Percentiles rank a stretch among this genome's conserved stretches.
Conservation (phyloP, 805 yeast genomes). For the Sugiyamaella boreocaroliniensis region DNA sequence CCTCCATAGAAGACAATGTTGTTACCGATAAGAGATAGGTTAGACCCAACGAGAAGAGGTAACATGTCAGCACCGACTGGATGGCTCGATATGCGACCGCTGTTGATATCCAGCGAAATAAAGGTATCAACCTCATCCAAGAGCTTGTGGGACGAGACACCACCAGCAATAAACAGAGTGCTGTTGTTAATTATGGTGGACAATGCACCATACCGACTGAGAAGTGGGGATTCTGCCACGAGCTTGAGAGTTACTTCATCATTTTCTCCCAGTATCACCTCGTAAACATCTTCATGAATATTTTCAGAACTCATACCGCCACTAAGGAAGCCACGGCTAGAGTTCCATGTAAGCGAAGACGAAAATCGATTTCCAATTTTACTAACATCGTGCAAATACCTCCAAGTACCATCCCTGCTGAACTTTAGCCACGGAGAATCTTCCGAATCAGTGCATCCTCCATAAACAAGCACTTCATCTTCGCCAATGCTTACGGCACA, state of each 20-base stretch:
- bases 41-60: conserved; percentile 52
- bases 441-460: conserved; percentile 36
- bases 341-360: conserved; percentile 33
- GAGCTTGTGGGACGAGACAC: conserved; percentile 40
- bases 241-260: conserved; percentile 31
- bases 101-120: conserved; percentile 24
- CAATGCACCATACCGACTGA: conserved; percentile 41
- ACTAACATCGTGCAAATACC: conserved; percentile 15
- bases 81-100: background rate
- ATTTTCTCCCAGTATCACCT: background rate
- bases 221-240: conserved; percentile 24
- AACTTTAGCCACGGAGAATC: conserved; percentile 14
- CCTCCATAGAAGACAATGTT: conserved; percentile 43
- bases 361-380: conserved; percentile 29
- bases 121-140: conserved; percentile 34
- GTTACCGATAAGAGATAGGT: conserved; percentile 28
- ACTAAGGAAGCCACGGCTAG: conserved; percentile 35
- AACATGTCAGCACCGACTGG: conserved; percentile 17
- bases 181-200: conserved; percentile 27
- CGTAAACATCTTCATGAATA: background rate
- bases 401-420: conserved; percentile 19
- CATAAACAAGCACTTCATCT: conserved; percentile 40
- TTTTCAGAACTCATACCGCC: conserved; percentile 27
- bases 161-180: conserved; percentile 49
- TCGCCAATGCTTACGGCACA: conserved; percentile 30